Evolutionary conservation across 2,329 filamentous ascomycete genomes (phyloP).

Genomic region (Verticillium nubilum): DNA sequence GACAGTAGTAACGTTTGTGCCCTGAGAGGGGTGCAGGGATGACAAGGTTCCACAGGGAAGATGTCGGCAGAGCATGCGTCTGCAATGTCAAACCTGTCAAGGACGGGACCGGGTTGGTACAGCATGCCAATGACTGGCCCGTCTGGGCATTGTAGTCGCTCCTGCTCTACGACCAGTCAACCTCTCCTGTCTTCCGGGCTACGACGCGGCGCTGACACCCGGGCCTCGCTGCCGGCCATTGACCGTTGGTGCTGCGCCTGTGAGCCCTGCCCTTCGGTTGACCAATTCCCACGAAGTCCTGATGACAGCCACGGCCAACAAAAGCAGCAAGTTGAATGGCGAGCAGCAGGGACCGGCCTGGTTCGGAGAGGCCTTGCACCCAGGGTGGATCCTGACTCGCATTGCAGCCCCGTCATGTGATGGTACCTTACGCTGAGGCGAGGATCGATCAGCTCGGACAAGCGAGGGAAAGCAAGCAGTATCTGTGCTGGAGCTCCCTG

Average conservation of each 20-base stretch:
- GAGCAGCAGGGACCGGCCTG: neutral
- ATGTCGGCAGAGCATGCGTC: neutral
- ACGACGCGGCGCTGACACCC: neutral
- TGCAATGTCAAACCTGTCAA: conserved; percentile 1
- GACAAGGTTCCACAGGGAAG: neutral
- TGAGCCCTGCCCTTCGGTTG: neutral
- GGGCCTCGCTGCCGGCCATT: neutral
- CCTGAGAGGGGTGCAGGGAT: neutral
- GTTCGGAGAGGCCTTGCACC: neutral
- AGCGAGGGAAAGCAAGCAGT: neutral
- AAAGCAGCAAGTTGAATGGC: neutral
- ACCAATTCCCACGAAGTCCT: neutral
- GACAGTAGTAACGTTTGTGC: neutral
- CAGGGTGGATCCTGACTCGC: conserved; percentile 1
- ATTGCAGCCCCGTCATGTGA: conserved; percentile 5
- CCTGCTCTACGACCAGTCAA: neutral
- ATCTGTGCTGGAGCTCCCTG: neutral
- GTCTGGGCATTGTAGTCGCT: neutral
- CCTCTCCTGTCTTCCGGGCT: neutral
- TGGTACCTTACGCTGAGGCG: neutral
- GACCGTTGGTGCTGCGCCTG: neutral
- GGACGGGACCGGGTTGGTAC: neutral
- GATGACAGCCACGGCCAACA: neutral
- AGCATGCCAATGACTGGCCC: neutral
- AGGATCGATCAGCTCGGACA: neutral